Percentiles rank a stretch among this genome's conserved stretches.
These are phyloP conservation scores for Fraxinus cuspidata DNA, from an alignment of 257 asterid species.

Conservation along the genomic window DNA sequence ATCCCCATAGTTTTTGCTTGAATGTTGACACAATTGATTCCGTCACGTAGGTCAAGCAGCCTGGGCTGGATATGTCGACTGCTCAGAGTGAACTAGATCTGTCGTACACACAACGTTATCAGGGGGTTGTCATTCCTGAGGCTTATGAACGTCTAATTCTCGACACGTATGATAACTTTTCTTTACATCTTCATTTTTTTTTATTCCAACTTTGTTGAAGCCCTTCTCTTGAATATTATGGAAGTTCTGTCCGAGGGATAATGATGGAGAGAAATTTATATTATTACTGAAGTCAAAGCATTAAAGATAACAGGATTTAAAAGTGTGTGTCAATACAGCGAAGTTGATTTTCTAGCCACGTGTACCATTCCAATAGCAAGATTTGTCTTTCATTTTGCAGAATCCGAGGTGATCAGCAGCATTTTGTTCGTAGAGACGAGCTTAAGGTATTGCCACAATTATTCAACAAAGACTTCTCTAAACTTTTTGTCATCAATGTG, in stretches of 20 bases:
- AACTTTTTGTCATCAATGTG: neutral
- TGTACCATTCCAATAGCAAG: neutral
- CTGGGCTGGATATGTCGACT: constrained; percentile 92
- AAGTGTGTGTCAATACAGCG: neutral
- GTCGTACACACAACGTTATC: constrained; percentile 87
- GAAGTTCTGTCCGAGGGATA: neutral
- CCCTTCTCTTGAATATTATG: neutral
- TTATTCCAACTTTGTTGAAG: neutral
- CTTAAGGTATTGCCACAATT: constrained; percentile 58
- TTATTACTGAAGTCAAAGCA: neutral
- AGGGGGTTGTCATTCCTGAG: constrained; percentile 80
- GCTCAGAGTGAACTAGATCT: constrained; percentile 94
- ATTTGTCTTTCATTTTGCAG: constrained; percentile 36
- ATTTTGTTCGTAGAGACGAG: constrained; percentile 97
- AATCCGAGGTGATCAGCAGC: constrained; percentile 97
- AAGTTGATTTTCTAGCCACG: neutral
- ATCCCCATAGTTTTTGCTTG: neutral
- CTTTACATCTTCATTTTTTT: neutral
- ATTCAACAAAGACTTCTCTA: neutral
- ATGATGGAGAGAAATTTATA: neutral
- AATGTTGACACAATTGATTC: constrained; percentile 17
- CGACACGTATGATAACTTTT: constrained; percentile 68
- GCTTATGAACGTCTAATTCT: constrained; percentile 98
- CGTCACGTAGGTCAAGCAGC: constrained; percentile 84
- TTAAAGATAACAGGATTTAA: neutral